phyloP scores from a whole-genome alignment of 116 monocot genomes.

The Posidonia oceanica region DNA sequence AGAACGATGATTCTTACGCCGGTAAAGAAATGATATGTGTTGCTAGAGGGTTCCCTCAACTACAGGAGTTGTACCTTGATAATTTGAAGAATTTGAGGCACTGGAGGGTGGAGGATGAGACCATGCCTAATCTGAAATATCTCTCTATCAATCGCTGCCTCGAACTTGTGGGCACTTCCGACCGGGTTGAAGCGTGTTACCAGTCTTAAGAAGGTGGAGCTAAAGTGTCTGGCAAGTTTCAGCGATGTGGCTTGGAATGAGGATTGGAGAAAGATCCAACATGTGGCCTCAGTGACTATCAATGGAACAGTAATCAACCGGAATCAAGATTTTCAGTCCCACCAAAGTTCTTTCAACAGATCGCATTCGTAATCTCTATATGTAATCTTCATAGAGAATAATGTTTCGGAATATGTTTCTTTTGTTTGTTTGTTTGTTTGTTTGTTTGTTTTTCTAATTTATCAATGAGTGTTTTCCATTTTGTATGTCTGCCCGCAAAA shows the following conservation, averaged over 20 bases:
- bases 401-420: too few species aligned
- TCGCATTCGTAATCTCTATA: too few species aligned
- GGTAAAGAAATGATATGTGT: conserved; percentile 7
- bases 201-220: background rate
- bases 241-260: background rate
- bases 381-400: too few species aligned
- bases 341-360: too few species aligned
- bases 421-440: too few species aligned
- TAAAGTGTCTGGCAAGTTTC: background rate
- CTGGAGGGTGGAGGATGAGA: background rate
- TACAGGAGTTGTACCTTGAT: conserved; percentile 1
- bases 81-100: background rate
- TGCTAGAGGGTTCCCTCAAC: conserved; percentile 4
- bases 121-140: background rate
- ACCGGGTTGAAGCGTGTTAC: background rate
- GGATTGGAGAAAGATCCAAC: background rate
- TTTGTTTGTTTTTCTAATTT: too few species aligned
- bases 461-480: too few species aligned
- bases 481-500: too few species aligned
- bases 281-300: background rate
- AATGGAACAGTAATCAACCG: background rate
- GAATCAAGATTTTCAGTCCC: too few species aligned
- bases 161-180: background rate
- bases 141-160: background rate
- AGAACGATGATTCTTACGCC: background rate